Evolutionary conservation across 2,329 filamentous ascomycete species (phyloP).

Genomic region (Amauroascus niger): DNA sequence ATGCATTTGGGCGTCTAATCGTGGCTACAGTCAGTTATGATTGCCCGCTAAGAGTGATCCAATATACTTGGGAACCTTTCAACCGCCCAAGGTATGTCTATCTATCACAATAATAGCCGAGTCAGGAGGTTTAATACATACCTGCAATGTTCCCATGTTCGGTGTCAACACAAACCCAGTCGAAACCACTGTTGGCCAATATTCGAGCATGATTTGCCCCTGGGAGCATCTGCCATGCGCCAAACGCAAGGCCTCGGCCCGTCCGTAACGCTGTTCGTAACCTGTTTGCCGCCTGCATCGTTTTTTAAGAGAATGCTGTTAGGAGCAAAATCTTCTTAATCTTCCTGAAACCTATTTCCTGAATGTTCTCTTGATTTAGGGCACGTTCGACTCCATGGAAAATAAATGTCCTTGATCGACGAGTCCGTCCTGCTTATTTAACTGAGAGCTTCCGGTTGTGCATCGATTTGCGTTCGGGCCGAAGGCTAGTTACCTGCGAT

Average conservation of each 20-base stretch:
- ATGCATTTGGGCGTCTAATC: constrained; percentile 44
- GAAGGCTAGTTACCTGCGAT: neutral
- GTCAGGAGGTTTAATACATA: constrained; percentile 17
- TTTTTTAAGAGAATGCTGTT: neutral
- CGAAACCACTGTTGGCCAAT: constrained; percentile 45
- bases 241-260: constrained; percentile 42
- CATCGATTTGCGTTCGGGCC: neutral
- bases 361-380: too few relatives aligned
- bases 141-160: constrained; percentile 50
- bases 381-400: too few relatives aligned
- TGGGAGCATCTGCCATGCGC: constrained; percentile 51
- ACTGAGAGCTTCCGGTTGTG: neutral
- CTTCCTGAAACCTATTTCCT: too few relatives aligned
- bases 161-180: constrained; percentile 47
- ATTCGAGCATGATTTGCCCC: constrained; percentile 46
- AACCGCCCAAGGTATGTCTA: neutral
- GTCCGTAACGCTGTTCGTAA: constrained; percentile 44
- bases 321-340: neutral
- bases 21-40: neutral
- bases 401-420: neutral
- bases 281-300: constrained; percentile 47
- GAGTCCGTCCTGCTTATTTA: neutral
- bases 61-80: too few relatives aligned
- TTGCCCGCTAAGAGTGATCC: too few relatives aligned
- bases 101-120: neutral